Conservation (phyloP, 1,284 basidiomycete species). For the Cutaneotrichosporon cutaneum region DNA sequence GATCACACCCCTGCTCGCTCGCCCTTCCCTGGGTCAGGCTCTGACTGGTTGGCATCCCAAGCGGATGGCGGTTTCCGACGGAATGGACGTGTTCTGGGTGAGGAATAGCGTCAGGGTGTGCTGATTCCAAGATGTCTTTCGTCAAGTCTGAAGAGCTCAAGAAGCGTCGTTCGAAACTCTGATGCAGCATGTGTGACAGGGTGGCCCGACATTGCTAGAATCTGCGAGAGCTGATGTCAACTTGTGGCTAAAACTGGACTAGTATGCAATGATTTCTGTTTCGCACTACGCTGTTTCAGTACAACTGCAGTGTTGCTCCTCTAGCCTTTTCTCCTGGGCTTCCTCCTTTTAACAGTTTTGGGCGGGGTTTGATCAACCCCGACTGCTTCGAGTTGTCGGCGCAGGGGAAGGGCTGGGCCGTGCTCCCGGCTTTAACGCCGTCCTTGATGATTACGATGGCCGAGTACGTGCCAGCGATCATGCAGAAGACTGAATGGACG, state of each 20-base stretch:
- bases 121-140: background rate
- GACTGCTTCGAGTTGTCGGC: slow-evolving; percentile 27
- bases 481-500: slow-evolving; percentile 34
- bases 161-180: background rate
- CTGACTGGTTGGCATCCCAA: slow-evolving; percentile 58
- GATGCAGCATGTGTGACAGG: too few relatives aligned
- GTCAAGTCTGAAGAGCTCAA: background rate
- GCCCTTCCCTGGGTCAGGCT: slow-evolving; percentile 56
- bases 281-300: too few relatives aligned
- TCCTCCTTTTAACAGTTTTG: background rate
- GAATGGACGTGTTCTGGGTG: slow-evolving; percentile 55
- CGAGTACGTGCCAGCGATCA: slow-evolving; percentile 15
- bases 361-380: background rate
- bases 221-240: too few relatives aligned
- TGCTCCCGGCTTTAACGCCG: slow-evolving; percentile 19
- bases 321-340: background rate
- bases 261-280: background rate
- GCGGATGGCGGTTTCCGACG: slow-evolving; percentile 56
- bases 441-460: slow-evolving; percentile 25
- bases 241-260: too few relatives aligned
- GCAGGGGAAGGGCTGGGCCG: slow-evolving; percentile 31
- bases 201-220: too few relatives aligned
- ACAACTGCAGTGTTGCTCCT: background rate
- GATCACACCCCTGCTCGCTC: slow-evolving; percentile 25
- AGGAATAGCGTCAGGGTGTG: background rate